Evolutionary conservation across 495 filamentous ascomycete species (phyloP).

Genomic region (Tirmania nivea): DNA sequence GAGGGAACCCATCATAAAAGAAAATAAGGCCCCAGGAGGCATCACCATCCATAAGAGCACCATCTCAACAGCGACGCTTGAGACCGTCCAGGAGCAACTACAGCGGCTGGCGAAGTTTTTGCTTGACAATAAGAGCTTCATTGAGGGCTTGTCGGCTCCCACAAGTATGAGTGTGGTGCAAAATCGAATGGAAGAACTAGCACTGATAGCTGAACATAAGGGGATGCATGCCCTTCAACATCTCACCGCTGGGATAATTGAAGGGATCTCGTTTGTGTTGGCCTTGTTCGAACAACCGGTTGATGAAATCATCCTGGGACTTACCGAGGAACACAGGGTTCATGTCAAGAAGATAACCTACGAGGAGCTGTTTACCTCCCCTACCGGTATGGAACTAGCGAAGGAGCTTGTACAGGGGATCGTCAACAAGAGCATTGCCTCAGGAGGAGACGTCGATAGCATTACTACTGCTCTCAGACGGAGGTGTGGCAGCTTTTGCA

Average conservation of each 20-base stretch:
- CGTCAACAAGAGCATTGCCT: conserved; percentile 89
- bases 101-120: conserved; percentile 61
- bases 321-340: conserved; percentile 45
- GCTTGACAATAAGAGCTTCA: conserved; percentile 61
- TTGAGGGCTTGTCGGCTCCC: conserved; percentile 75
- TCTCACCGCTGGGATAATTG: conserved; percentile 65
- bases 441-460: conserved; percentile 87
- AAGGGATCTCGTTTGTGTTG: conserved; percentile 85
- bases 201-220: conserved; percentile 78
- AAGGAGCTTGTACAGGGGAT: conserved; percentile 95
- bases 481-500: conserved; percentile 90
- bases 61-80: conserved; percentile 41
- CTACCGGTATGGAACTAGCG: conserved; percentile 66
- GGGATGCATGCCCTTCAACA: conserved; percentile 67
- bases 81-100: conserved; percentile 56
- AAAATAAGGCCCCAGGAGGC: conserved; percentile 6
- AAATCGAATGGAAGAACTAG: conserved; percentile 70
- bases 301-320: conserved; percentile 61
- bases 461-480: conserved; percentile 80
- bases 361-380: conserved; percentile 60
- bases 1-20: conserved; percentile 36
- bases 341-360: conserved; percentile 58
- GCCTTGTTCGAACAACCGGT: conserved; percentile 85
- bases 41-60: conserved; percentile 34
- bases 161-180: conserved; percentile 48